Conservation (phyloP, 2,329 filamentous ascomycete species). For the Alternaria arbusti region DNA sequence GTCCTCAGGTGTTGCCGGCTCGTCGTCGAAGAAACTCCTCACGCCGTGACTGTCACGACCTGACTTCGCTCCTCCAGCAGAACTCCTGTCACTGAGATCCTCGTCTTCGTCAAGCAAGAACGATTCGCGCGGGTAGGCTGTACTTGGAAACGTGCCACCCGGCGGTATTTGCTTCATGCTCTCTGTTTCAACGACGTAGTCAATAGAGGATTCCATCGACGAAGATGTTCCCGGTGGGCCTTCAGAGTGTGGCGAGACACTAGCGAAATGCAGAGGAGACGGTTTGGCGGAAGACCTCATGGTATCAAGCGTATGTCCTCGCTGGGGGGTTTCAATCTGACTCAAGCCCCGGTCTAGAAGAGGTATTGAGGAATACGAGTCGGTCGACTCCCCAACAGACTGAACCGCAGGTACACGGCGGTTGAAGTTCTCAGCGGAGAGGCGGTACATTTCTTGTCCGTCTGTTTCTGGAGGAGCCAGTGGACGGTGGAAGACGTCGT, state of each 20-base stretch:
- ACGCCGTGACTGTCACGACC: slow-evolving; percentile 49
- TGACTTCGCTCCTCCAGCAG: slow-evolving; percentile 59
- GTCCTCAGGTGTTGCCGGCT: slow-evolving; percentile 45
- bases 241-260: slow-evolving; percentile 17
- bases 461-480: slow-evolving; percentile 29
- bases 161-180: slow-evolving; percentile 57
- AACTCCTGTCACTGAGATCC: slow-evolving; percentile 60
- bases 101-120: slow-evolving; percentile 62
- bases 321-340: slow-evolving; percentile 27
- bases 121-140: slow-evolving; percentile 46
- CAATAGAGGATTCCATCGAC: slow-evolving; percentile 58
- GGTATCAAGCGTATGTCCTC: slow-evolving; percentile 50
- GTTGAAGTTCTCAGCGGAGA: slow-evolving; percentile 41
- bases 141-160: slow-evolving; percentile 51
- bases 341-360: slow-evolving; percentile 71
- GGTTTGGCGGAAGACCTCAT: slow-evolving; percentile 55
- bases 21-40: slow-evolving; percentile 59
- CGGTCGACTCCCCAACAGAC: slow-evolving; percentile 65
- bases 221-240: slow-evolving; percentile 19
- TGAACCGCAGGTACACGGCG: slow-evolving; percentile 36
- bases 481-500: slow-evolving; percentile 37
- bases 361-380: slow-evolving; percentile 79
- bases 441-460: slow-evolving; percentile 39
- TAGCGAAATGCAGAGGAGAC: slow-evolving; percentile 38
- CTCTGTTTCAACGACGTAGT: slow-evolving; percentile 59